Evolutionary conservation across 495 filamentous ascomycete genomes (phyloP).

Genomic region (Aspergillus sclerotiicarbonarius): DNA sequence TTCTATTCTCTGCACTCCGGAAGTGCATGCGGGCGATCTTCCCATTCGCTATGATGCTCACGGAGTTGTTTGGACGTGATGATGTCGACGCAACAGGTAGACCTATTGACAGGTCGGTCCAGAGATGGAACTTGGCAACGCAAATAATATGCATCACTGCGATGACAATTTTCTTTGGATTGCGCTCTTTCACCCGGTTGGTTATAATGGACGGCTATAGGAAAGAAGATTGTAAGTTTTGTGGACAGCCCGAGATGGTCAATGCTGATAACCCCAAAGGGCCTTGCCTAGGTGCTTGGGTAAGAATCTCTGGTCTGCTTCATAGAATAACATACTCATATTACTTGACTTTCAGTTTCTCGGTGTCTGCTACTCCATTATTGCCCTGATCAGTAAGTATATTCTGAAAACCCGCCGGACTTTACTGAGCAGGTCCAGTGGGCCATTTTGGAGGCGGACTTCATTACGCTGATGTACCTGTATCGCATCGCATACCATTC

Average conservation of each 20-base stretch:
- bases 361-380: slow-evolving; percentile 26
- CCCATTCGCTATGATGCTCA: slow-evolving; percentile 1
- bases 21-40: background rate
- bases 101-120: slow-evolving; percentile 20
- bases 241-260: background rate
- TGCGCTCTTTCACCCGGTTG: slow-evolving; percentile 25
- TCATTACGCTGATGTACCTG: slow-evolving; percentile 21
- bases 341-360: slow-evolving; percentile 16
- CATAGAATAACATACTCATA: background rate
- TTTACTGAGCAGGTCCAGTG: slow-evolving; percentile 19
- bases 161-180: slow-evolving; percentile 26
- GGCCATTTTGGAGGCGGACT: slow-evolving; percentile 28
- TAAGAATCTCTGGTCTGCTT: background rate
- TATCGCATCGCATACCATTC: slow-evolving; percentile 19
- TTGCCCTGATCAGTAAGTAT: slow-evolving; percentile 26
- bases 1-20: background rate
- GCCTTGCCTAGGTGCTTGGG: slow-evolving; percentile 15
- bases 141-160: slow-evolving; percentile 28
- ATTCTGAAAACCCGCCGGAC: background rate
- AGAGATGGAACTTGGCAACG: slow-evolving; percentile 25
- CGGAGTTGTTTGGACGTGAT: slow-evolving; percentile 8
- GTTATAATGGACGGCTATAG: slow-evolving; percentile 24
- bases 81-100: background rate
- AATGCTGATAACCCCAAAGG: background rate
- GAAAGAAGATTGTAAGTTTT: slow-evolving; percentile 30